These are phyloP conservation scores for Fusarium protoensiforme DNA, from an alignment of 2,329 filamentous ascomycete species.

Conservation along the genomic window DNA sequence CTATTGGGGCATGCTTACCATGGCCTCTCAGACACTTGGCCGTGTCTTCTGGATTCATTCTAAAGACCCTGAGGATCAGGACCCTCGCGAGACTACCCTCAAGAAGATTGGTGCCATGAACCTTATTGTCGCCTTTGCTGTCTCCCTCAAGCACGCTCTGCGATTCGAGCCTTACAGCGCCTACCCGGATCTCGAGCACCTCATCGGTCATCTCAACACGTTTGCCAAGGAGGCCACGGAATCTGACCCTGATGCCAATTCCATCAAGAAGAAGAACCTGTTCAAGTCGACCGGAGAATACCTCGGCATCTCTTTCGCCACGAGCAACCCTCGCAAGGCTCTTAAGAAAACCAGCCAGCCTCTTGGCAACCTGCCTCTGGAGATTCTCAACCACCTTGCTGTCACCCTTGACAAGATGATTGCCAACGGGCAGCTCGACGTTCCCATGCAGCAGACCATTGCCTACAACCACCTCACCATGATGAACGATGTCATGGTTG, in stretches of 20 bases:
- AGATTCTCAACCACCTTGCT: slow-evolving; percentile 80
- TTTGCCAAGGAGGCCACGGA: slow-evolving; percentile 70
- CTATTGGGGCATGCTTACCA: slow-evolving; percentile 70
- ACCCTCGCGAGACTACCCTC: slow-evolving; percentile 74
- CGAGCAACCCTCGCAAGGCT: slow-evolving; percentile 80
- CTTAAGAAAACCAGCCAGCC: slow-evolving; percentile 79
- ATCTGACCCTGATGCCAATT: slow-evolving; percentile 48
- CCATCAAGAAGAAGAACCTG: slow-evolving; percentile 57
- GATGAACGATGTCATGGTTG: slow-evolving; percentile 78
- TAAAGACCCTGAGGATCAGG: slow-evolving; percentile 61
- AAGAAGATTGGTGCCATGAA: slow-evolving; percentile 81
- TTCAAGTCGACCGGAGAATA: slow-evolving; percentile 78
- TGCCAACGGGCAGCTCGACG: slow-evolving; percentile 63
- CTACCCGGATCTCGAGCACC: slow-evolving; percentile 77
- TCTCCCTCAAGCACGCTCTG: slow-evolving; percentile 82
- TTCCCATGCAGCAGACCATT: slow-evolving; percentile 69
- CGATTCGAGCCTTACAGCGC: slow-evolving; percentile 85
- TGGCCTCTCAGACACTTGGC: slow-evolving; percentile 74
- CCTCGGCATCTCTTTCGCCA: slow-evolving; percentile 80
- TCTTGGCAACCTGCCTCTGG: slow-evolving; percentile 84
- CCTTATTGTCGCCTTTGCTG: slow-evolving; percentile 80
- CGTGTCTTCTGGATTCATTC: slow-evolving; percentile 87
- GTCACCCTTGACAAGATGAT: slow-evolving; percentile 73
- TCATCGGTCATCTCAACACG: slow-evolving; percentile 79
- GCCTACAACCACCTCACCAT: slow-evolving; percentile 69